Evolutionary conservation across 768 basidiomycete species (phyloP).

Genomic region (Pulveroboletus sp.): DNA sequence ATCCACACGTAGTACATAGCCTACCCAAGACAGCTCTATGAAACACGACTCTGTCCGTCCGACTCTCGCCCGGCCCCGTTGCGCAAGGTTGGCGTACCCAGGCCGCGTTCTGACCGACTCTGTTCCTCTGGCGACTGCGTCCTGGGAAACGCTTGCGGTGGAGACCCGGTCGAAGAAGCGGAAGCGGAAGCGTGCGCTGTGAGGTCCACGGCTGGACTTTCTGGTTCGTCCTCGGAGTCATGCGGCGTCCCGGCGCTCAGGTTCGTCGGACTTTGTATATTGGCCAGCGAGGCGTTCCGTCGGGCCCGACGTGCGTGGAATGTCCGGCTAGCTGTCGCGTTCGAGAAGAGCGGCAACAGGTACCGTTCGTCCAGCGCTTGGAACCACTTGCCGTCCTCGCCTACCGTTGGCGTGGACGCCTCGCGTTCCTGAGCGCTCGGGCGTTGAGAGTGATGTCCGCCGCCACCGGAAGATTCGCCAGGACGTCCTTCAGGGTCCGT

Average conservation of each 20-base stretch:
- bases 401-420: no score
- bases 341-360: conserved; percentile 87
- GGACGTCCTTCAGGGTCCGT: conserved; percentile 18
- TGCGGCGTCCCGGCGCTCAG: conserved; percentile 32
- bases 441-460: no score
- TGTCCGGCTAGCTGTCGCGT: conserved; percentile 82
- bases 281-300: conserved; percentile 35
- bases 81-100: conserved; percentile 61
- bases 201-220: conserved; percentile 44
- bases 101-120: conserved; percentile 58
- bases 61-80: conserved; percentile 37
- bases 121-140: conserved; percentile 38
- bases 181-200: conserved; percentile 21
- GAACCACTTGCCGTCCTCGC: conserved; percentile 92
- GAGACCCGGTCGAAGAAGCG: conserved; percentile 1
- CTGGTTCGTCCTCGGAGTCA: conserved; percentile 39
- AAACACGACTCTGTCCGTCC: conserved; percentile 10
- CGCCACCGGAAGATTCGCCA: background rate
- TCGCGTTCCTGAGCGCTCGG: no score
- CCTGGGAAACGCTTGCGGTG: conserved; percentile 18
- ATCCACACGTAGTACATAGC: background rate
- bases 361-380: conserved; percentile 93
- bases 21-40: background rate
- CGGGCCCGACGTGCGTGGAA: conserved; percentile 77
- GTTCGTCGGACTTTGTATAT: conserved; percentile 20